Evolutionary conservation across 495 filamentous ascomycete genomes (phyloP), one percentile per base, ranked within the genome.

Genomic region (Sordaria brevicollis): DNA sequence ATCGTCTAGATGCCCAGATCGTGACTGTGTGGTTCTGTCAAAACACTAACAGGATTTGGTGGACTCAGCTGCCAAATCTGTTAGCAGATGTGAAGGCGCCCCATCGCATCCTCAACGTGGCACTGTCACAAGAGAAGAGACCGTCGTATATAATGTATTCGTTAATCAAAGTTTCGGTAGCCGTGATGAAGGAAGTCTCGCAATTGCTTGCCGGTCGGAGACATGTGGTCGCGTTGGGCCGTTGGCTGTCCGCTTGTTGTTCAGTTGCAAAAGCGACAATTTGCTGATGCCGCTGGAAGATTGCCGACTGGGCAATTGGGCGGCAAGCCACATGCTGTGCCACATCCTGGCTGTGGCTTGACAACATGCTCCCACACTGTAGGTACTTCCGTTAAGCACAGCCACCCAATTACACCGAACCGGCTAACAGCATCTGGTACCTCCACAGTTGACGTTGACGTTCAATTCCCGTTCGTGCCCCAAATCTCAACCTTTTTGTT

Each of bases 331-430:
- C 19, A n/a, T 7, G 2, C 25, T 6, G 6, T 29, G 49, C 49
- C 49, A 29, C 11, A 3, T 0, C 3, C 11, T 15, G 21, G n/a
- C 5, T 29, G 49, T 57, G 49, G 49, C 25, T 29, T 29, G 21
- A 19, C 8, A 0, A 4, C 21, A 0, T 6, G 8, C n/a, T 54
- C 29, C 11, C 5, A 15, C n/a, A n/a, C n/a, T n/a, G 0, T 4
- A 29, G 4, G 49, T 57, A 31, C 1, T 8, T 2, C 0, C 29
- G 21, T 57, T 57, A 57, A 25, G 0, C 1, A 5, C 11, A 0
- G 21, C n/a, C 1, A 0, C 8, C 10, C 3, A 21, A 10, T 10
- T 49, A 1, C 0, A 0, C 7, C 21, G 4, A 0, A 2, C 2
- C 9, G 13, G 1, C 2, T 57, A 57, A 31, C 49, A 57, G 0